Conservation (phyloP, 768 basidiomycete species). For the Infundibulicybe gibba region DNA sequence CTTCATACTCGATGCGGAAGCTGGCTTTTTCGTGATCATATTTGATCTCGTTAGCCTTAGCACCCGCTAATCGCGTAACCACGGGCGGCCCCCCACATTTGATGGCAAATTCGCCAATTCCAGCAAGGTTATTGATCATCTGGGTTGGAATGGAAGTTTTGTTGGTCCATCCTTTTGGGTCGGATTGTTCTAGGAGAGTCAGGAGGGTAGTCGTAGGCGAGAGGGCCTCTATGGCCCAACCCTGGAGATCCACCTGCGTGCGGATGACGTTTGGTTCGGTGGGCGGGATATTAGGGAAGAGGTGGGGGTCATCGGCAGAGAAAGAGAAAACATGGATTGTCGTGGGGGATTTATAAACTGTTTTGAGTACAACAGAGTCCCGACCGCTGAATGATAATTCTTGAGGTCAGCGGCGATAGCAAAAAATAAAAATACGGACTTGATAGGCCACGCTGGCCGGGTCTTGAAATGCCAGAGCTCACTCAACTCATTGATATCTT, state of each 20-base stretch:
- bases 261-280: slow-evolving; percentile 79
- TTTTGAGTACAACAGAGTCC: slow-evolving; percentile 87
- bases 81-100: slow-evolving; percentile 93
- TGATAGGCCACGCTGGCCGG: slow-evolving; percentile 90
- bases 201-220: slow-evolving; percentile 94
- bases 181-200: slow-evolving; percentile 93
- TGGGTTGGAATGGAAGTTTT: slow-evolving; percentile 92
- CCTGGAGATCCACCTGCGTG: slow-evolving; percentile 96
- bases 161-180: slow-evolving; percentile 96
- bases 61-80: slow-evolving; percentile 79
- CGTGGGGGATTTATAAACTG: slow-evolving; percentile 94
- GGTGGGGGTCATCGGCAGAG: slow-evolving; percentile 84
- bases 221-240: slow-evolving; percentile 94
- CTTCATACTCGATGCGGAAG: slow-evolving; percentile 84
- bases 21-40: slow-evolving; percentile 86
- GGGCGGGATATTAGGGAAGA: slow-evolving; percentile 73
- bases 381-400: slow-evolving; percentile 57
- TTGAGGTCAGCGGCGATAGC: slow-evolving; percentile 8
- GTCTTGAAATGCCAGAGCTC: slow-evolving; percentile 93
- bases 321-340: slow-evolving; percentile 95
- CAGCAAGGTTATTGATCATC: slow-evolving; percentile 86
- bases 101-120: slow-evolving; percentile 94
- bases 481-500: slow-evolving; percentile 87
- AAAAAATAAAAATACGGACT: slow-evolving; percentile 49
- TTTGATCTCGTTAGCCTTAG: slow-evolving; percentile 64